phyloP scores from a whole-genome alignment of 2,329 filamentous ascomycete genomes.

The Exophiala alcalophila region DNA sequence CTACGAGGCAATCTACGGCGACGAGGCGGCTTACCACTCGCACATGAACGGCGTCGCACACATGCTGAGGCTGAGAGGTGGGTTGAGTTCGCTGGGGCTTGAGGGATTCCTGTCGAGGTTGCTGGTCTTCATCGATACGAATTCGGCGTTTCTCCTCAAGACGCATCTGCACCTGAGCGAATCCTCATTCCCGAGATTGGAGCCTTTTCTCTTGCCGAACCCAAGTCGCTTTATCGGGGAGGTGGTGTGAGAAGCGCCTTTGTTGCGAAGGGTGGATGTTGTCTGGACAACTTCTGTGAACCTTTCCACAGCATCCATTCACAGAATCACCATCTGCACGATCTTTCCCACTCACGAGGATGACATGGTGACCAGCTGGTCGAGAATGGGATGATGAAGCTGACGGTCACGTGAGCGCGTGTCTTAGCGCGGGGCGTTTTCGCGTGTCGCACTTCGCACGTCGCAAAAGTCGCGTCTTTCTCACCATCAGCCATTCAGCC shows the following conservation, averaged over 20 bases:
- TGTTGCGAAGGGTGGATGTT: too few species aligned
- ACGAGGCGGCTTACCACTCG: constrained; percentile 41
- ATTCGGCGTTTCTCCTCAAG: constrained; percentile 37
- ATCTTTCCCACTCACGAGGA: too few species aligned
- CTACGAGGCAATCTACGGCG: constrained; percentile 53
- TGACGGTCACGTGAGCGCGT: not conserved
- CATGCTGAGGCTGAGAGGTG: constrained; percentile 47
- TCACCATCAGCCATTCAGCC: not conserved
- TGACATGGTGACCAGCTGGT: too few species aligned
- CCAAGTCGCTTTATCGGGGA: constrained; percentile 18
- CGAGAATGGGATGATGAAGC: too few species aligned
- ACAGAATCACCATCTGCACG: too few species aligned
- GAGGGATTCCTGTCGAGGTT: constrained; percentile 48
- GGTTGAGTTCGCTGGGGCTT: constrained; percentile 44
- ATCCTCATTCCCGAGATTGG: constrained; percentile 14
- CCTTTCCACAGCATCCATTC: too few species aligned
- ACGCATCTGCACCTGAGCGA: constrained; percentile 16
- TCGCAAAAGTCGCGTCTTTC: not conserved
- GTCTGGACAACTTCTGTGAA: too few species aligned
- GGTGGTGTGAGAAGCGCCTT: too few species aligned
- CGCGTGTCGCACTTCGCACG: too few species aligned
- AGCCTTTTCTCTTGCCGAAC: constrained; percentile 20
- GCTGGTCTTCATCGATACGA: constrained; percentile 50
- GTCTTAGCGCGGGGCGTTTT: not conserved
- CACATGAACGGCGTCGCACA: constrained; percentile 49